These are phyloP conservation scores for Fusarium siculi DNA, from an alignment of 2,329 filamentous ascomycete species.

Conservation along the genomic window DNA sequence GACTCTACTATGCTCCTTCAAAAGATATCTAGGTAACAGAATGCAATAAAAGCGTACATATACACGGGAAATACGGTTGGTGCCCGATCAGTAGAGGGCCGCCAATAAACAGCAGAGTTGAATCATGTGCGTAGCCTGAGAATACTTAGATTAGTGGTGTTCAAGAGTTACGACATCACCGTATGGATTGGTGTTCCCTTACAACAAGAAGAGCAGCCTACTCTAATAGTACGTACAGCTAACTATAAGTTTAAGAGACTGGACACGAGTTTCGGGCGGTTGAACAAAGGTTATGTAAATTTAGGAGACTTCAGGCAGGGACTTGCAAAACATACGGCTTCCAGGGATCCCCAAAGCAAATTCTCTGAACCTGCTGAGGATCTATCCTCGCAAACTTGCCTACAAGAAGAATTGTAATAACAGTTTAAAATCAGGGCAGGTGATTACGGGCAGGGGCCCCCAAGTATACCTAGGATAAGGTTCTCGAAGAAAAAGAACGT, in stretches of 20 bases:
- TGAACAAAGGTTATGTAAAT: background rate
- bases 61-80: constrained; percentile 21
- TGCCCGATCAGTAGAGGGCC: background rate
- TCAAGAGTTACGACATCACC: background rate
- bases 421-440: background rate
- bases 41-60: background rate
- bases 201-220: background rate
- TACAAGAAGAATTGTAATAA: constrained; percentile 4
- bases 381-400: background rate
- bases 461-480: constrained; percentile 14
- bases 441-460: constrained; percentile 6
- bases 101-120: background rate
- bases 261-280: background rate
- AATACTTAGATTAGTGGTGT: background rate
- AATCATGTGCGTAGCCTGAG: background rate
- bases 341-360: background rate
- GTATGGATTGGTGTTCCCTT: background rate
- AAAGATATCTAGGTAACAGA: background rate
- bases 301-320: background rate
- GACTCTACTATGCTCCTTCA: constrained; percentile 7
- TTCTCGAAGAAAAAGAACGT: constrained; percentile 37
- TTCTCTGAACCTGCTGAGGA: background rate
- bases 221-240: background rate
- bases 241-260: background rate
- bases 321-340: background rate